phyloP scores from a whole-genome alignment of 2,329 filamentous ascomycete species.

The Colletotrichum sp. region DNA sequence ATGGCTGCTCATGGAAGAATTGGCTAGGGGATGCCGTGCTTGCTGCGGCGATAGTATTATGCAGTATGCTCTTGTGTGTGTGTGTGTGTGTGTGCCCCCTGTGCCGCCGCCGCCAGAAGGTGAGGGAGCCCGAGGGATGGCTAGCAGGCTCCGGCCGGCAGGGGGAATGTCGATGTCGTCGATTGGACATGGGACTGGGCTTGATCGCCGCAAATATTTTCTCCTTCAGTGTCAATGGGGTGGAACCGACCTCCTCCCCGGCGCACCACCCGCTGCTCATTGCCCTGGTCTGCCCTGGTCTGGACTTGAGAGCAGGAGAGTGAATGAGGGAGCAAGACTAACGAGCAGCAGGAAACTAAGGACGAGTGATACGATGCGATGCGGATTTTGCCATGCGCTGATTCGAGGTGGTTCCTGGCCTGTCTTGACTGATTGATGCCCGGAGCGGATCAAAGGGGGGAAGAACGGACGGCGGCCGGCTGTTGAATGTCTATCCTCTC shows the following conservation, averaged over 20 bases:
- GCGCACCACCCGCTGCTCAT: background rate
- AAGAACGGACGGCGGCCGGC: background rate
- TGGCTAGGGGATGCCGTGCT: background rate
- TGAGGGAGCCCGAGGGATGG: background rate
- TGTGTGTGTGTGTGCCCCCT: background rate
- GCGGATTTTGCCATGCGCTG: background rate
- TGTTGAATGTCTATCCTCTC: background rate
- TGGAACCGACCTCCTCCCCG: background rate
- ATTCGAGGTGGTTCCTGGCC: slow-evolving; percentile 13
- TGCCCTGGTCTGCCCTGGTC: background rate
- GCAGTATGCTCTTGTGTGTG: background rate
- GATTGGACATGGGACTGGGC: background rate
- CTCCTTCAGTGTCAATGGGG: slow-evolving; percentile 3
- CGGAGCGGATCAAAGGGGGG: background rate
- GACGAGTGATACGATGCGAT: background rate
- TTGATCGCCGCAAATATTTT: slow-evolving; percentile 5
- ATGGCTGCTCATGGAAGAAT: background rate
- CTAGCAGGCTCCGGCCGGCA: background rate
- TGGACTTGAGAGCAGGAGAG: background rate
- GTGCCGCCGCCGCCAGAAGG: background rate
- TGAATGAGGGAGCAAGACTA: background rate
- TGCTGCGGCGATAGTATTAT: background rate
- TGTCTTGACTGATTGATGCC: background rate
- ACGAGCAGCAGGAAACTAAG: background rate
- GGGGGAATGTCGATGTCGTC: slow-evolving; percentile 17